These are phyloP conservation scores for Beauveria varroae DNA, from an alignment of 2,329 filamentous ascomycete species.

Conservation along the genomic window DNA sequence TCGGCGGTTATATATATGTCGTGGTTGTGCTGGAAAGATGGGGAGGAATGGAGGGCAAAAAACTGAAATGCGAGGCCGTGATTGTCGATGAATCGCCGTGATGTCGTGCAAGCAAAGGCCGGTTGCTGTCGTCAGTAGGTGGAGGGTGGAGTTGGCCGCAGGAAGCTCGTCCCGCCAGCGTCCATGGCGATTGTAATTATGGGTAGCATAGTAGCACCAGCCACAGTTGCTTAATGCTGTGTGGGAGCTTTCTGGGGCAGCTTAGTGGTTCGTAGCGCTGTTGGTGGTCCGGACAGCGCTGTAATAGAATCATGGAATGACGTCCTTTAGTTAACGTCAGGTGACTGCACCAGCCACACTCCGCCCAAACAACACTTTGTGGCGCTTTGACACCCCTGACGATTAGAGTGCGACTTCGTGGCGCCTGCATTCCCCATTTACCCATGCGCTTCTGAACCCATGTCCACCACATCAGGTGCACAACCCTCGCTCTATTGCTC, in stretches of 20 bases:
- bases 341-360: constrained; percentile 25
- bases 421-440: not conserved
- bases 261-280: constrained; percentile 9
- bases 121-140: constrained; percentile 10
- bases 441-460: constrained; percentile 1
- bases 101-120: constrained; percentile 5
- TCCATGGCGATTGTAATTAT: not conserved
- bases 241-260: not conserved
- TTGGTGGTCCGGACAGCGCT: not conserved
- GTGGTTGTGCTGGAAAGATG: not conserved
- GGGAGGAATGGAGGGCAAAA: not conserved
- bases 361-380: not conserved
- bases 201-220: not conserved
- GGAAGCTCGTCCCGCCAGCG: constrained; percentile 4
- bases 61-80: not conserved
- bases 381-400: not conserved
- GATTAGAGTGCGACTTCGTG: not conserved
- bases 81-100: constrained; percentile 4
- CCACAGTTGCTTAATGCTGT: not conserved
- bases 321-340: constrained; percentile 17
- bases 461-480: constrained; percentile 6
- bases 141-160: constrained; percentile 8
- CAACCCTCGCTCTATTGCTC: not conserved
- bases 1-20: constrained; percentile 34
- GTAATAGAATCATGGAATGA: not conserved